Base-by-base conservation (phyloP, 75 land plant genomes). In the Isoetes taiwanensis region DNA sequence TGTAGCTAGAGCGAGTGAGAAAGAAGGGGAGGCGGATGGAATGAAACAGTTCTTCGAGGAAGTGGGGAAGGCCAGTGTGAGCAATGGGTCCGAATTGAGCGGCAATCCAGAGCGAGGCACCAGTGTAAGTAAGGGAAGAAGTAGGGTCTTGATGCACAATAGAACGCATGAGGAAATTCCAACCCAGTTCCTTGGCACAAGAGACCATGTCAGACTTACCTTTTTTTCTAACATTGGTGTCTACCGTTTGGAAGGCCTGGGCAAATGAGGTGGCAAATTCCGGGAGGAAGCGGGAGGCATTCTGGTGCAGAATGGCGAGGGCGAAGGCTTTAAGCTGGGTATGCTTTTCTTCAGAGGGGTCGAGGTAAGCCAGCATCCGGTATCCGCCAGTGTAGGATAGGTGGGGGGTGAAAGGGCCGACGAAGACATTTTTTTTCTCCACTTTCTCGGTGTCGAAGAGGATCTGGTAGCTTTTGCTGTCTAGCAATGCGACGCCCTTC, bases 401-500 rank as follows among this genome's bases (percentile, higher is more conserved):
- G 52, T 73, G 61, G 52, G 93, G 84, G 77, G 73, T 80, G 79
- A 41, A 86, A 2, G 75, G 66, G 9, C 90, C 93, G 19, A 77
- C 73, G 79, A 90, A 80, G 31, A 85, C 59, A 48, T 85, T 82
- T 30, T 54, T 68, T 74, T 90, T 90, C 39, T 82, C 86, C 30
- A 67, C 62, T 31, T 52, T 65, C 38, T 0, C 10, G 12, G 30
- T 27, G 54, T 71, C 74, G 28, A 65, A 66, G 24, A 71, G 64
- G 17, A 53, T 41, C 9, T 69, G 70, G 63, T 41, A 65, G 64
- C 74, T 66, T 58, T 59, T 58, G 10, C 32, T 56, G 40, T 70
- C 72, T 4, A 70, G 69, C 6, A 70, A 54, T 29, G 50, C 20
- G 33, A 70, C 56, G 29, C 59, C 69, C 26, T 24, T 60, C 6